These are phyloP conservation scores for Fusarium liriodendri DNA, from an alignment of 2,329 filamentous ascomycete genomes.

Conservation along the genomic window DNA sequence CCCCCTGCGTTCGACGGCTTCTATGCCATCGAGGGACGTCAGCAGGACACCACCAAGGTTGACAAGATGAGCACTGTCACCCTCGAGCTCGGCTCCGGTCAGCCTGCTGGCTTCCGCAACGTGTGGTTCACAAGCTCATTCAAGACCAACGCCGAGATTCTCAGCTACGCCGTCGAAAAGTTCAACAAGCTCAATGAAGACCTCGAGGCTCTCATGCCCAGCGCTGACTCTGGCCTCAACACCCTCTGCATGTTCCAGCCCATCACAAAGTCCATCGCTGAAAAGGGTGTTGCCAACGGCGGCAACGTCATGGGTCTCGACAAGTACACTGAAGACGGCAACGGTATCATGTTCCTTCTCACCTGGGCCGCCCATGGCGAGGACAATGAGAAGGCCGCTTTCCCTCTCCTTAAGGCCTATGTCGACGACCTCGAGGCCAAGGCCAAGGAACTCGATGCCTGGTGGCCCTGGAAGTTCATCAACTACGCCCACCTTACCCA, in stretches of 20 bases:
- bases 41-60: slow-evolving; percentile 44
- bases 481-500: slow-evolving; percentile 58
- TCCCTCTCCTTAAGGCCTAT: slow-evolving; percentile 50
- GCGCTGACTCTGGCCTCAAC: slow-evolving; percentile 40
- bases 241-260: slow-evolving; percentile 50
- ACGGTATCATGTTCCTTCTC: slow-evolving; percentile 49
- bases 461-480: slow-evolving; percentile 52
- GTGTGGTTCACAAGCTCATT: slow-evolving; percentile 52
- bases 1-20: slow-evolving; percentile 47
- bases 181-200: slow-evolving; percentile 45
- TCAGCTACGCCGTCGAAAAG: slow-evolving; percentile 48
- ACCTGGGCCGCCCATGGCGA: slow-evolving; percentile 47
- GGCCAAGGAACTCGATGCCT: slow-evolving; percentile 38
- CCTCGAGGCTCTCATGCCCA: slow-evolving; percentile 42
- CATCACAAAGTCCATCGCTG: slow-evolving; percentile 45
- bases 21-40: slow-evolving; percentile 35
- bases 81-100: slow-evolving; percentile 44
- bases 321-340: slow-evolving; percentile 39
- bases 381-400: slow-evolving; percentile 48
- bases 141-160: slow-evolving; percentile 50
- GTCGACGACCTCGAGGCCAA: slow-evolving; percentile 46
- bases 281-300: slow-evolving; percentile 46
- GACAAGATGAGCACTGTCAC: slow-evolving; percentile 46
- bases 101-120: slow-evolving; percentile 46
- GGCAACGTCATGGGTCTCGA: slow-evolving; percentile 51